Base-by-base conservation (phyloP, 305 asterid species). In the Coffea humblotiana region DNA sequence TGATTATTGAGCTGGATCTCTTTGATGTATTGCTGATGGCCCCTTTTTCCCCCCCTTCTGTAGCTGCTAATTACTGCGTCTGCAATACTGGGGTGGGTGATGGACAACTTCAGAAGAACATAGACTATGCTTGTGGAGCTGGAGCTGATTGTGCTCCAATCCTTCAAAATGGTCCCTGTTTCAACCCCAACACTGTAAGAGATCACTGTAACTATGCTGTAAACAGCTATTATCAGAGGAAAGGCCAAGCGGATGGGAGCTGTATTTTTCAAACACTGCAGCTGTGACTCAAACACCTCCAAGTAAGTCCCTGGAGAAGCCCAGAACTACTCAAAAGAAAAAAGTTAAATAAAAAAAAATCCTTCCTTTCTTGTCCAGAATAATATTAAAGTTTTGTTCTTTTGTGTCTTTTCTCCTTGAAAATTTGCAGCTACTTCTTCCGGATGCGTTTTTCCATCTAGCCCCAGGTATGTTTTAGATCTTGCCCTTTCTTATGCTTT, bases 121-220 rank as follows among this genome's bases (percentile, higher is more conserved):
- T 92, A 87, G 97, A 92, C 84, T 93, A 88, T 85, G 94, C 97
- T 45, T 93, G 96, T 86, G 98, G 96, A 71, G 58, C 79, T 78
- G 92, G 91, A 58, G 98, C 96, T 49, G 97, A 91, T 81, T 93
- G 98, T 79, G 67, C 83, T 21, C 82, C 79, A 15, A 93, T 93
- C 78, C 72, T 45, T 32, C 90, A 84, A 84, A 91, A 84, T 82
- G 98, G 93, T 70, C 77, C 89, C 51, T 92, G 97, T 78, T 93
- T 10, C 74, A 89, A 82, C 49, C 98, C 97, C 14, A 90, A 92
- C 77, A 90, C 96, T 15, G 79, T 90, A 0, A 87, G 74, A 77
- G 97, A 92, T 78, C 98, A 92, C 85, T 93, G 98, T 45, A 92
- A 84, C 70, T 92, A 83, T 80, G 98, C 97, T 40, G 97, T 92